phyloP scores from a whole-genome alignment of 495 filamentous ascomycete genomes.

The Penicillium flavigenum region DNA sequence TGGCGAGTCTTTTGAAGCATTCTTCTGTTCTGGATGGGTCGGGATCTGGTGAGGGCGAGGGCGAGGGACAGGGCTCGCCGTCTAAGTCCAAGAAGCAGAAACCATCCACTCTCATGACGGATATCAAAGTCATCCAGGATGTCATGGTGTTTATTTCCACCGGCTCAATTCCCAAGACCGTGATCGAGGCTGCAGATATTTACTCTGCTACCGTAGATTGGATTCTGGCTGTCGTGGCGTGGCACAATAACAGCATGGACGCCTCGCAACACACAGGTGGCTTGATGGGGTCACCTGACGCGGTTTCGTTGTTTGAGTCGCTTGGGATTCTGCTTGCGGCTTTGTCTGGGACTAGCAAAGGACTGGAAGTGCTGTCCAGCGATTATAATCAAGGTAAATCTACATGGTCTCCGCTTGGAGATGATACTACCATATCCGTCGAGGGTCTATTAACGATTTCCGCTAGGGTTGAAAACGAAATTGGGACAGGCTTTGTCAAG shows the following conservation, averaged over 20 bases:
- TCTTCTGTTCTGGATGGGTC: slow-evolving; percentile 44
- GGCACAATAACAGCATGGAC: slow-evolving; percentile 33
- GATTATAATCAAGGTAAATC: slow-evolving; percentile 37
- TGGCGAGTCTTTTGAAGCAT: slow-evolving; percentile 58
- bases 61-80: slow-evolving; percentile 10
- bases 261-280: slow-evolving; percentile 33
- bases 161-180: slow-evolving; percentile 31
- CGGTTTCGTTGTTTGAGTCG: slow-evolving; percentile 46
- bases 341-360: slow-evolving; percentile 42
- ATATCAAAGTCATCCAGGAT: slow-evolving; percentile 48
- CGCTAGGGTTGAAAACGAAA: slow-evolving; percentile 37
- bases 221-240: slow-evolving; percentile 42
- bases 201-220: slow-evolving; percentile 40
- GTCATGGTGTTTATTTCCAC: slow-evolving; percentile 44
- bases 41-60: slow-evolving; percentile 18
- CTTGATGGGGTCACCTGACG: slow-evolving; percentile 42
- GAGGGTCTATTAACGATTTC: slow-evolving; percentile 8
- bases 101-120: slow-evolving; percentile 43
- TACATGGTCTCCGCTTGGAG: background rate
- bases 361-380: slow-evolving; percentile 39
- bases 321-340: slow-evolving; percentile 45
- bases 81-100: background rate
- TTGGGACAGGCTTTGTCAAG: slow-evolving; percentile 43
- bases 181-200: slow-evolving; percentile 35
- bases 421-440: background rate